Evolutionary conservation across 768 basidiomycete genomes (phyloP).

Genomic region (Cyclocybe cylindracea): DNA sequence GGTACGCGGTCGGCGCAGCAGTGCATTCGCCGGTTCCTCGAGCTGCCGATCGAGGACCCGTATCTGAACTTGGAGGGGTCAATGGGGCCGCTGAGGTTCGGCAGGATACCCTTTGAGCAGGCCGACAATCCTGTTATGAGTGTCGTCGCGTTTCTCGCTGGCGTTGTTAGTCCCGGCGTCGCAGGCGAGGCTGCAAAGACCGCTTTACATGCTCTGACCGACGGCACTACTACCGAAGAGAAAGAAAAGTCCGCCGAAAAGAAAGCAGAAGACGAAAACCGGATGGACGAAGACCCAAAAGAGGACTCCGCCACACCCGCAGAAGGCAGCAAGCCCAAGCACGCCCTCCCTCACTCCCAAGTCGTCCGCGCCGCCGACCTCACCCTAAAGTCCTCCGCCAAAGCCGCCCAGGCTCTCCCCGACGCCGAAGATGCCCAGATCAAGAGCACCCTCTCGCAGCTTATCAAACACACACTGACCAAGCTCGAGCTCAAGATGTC

Average conservation of each 20-base stretch:
- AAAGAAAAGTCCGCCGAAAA: slow-evolving; percentile 24
- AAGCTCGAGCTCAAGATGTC: slow-evolving; percentile 95
- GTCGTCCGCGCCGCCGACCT: slow-evolving; percentile 81
- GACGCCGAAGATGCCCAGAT: slow-evolving; percentile 83
- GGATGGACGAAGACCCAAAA: slow-evolving; percentile 47
- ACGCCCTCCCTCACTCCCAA: slow-evolving; percentile 66
- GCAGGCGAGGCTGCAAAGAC: slow-evolving; percentile 94
- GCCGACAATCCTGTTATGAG: slow-evolving; percentile 98
- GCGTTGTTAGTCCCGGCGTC: slow-evolving; percentile 86
- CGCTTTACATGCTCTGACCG: slow-evolving; percentile 79
- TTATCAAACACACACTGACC: slow-evolving; percentile 81
- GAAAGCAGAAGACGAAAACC: slow-evolving; percentile 40
- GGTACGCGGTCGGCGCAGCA: slow-evolving; percentile 90
- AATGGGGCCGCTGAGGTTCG: slow-evolving; percentile 74
- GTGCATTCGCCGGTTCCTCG: slow-evolving; percentile 93
- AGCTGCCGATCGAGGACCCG: slow-evolving; percentile 94
- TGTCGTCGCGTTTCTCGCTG: slow-evolving; percentile 95
- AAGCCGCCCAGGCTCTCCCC: slow-evolving; percentile 80
- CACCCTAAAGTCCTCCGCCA: slow-evolving; percentile 87
- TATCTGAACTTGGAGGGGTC: slow-evolving; percentile 80
- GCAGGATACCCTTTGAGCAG: slow-evolving; percentile 87
- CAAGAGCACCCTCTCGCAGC: slow-evolving; percentile 70
- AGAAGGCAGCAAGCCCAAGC: slow-evolving; percentile 28
- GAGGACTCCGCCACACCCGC: slow-evolving; percentile 14
- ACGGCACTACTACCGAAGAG: slow-evolving; percentile 42